These are phyloP conservation scores for Sporothrix pseudoabietina DNA, from an alignment of 2,329 filamentous ascomycete species.

Conservation along the genomic window DNA sequence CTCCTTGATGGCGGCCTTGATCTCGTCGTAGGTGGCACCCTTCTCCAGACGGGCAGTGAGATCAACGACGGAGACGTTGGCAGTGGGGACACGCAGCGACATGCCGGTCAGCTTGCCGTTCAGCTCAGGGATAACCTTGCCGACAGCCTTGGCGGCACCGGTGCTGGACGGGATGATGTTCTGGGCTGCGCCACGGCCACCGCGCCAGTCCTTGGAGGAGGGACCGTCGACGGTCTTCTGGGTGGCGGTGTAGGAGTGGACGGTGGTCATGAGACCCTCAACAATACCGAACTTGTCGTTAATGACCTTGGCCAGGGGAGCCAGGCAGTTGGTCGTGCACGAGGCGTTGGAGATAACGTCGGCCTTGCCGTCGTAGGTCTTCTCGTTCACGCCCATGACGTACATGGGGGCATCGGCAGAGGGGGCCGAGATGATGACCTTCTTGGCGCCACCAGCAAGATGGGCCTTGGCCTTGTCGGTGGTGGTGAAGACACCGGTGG, in stretches of 20 bases:
- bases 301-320: conserved; percentile 98
- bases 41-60: conserved; percentile 94
- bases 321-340: conserved; percentile 99
- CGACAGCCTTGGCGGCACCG: conserved; percentile 99
- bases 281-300: conserved; percentile 97
- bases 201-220: conserved; percentile 98
- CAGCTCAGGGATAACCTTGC: conserved; percentile 96
- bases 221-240: conserved; percentile 99
- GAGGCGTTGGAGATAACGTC: conserved; percentile 98
- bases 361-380: conserved; percentile 86
- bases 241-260: conserved; percentile 99
- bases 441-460: conserved; percentile 96
- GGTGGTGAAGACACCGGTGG: conserved; percentile 99
- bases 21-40: conserved; percentile 81
- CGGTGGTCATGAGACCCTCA: conserved; percentile 99
- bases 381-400: conserved; percentile 99
- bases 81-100: conserved; percentile 97
- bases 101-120: conserved; percentile 99
- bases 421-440: conserved; percentile 90
- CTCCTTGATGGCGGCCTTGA: conserved; percentile 89
- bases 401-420: conserved; percentile 98
- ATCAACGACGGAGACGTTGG: conserved; percentile 99
- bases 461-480: conserved; percentile 92
- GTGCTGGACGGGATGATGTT: conserved; percentile 99
- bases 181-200: conserved; percentile 96